Percentiles rank a stretch among this genome's conserved stretches.
phyloP scores from a whole-genome alignment of 1,284 basidiomycete genomes.

The Gastroboletus turbinatus region DNA sequence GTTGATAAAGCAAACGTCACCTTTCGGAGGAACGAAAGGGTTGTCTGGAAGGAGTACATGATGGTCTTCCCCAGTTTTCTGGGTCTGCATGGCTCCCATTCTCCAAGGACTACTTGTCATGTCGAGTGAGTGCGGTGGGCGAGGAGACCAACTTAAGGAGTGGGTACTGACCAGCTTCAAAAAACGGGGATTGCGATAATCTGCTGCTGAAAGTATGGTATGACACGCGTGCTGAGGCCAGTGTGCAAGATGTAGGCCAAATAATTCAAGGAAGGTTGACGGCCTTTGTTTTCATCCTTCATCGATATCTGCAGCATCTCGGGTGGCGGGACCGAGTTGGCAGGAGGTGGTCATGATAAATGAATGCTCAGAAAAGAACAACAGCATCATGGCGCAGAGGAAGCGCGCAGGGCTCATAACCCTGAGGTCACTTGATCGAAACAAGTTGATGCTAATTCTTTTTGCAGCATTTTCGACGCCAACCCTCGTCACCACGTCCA shows the following conservation, averaged over 20 bases:
- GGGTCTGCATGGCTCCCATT: conserved; percentile 5
- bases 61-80: background rate
- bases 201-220: background rate
- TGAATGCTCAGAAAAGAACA: rapidly evolving
- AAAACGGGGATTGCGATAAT: background rate
- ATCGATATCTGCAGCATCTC: background rate
- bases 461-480: background rate
- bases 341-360: background rate
- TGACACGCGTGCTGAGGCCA: background rate
- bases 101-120: background rate
- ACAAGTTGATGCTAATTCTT: conserved; percentile 38
- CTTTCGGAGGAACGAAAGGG: conserved; percentile 24
- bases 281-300: background rate
- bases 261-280: background rate
- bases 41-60: conserved; percentile 10
- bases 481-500: background rate
- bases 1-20: conserved; percentile 22
- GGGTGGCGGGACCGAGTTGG: background rate
- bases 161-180: conserved; percentile 1
- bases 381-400: conserved; percentile 41
- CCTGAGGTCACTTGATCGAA: conserved; percentile 42
- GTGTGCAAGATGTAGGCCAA: background rate
- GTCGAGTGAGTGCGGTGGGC: background rate
- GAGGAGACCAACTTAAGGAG: background rate
- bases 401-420: conserved; percentile 43